These are phyloP conservation scores for Conticribra guillardii DNA, from an alignment of 108 stramenopile genomes.

Conservation along the genomic window DNA sequence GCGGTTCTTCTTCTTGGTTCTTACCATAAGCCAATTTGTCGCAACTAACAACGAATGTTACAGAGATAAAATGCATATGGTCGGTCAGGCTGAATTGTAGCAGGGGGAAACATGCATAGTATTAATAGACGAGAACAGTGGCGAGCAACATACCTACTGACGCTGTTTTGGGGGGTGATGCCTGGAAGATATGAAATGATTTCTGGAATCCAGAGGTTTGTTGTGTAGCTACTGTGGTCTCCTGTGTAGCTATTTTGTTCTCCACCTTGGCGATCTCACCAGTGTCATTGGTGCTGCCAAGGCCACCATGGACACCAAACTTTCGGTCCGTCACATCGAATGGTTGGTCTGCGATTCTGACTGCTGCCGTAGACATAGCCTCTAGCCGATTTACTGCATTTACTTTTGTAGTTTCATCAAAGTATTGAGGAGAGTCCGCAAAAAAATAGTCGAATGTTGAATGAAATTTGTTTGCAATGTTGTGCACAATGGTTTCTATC, in stretches of 20 bases:
- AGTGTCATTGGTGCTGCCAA: background rate
- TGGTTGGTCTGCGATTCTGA: conserved; percentile 12
- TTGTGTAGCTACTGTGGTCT: background rate
- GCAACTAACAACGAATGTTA: conserved; percentile 1
- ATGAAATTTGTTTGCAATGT: conserved; percentile 29
- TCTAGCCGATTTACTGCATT: conserved; percentile 21
- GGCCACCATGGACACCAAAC: conserved; percentile 31
- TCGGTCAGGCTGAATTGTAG: background rate
- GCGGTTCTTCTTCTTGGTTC: no score
- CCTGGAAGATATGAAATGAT: conserved; percentile 42
- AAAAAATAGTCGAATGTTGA: conserved; percentile 28
- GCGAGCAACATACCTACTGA: background rate
- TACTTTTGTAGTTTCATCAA: conserved; percentile 5
- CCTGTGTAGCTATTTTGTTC: background rate
- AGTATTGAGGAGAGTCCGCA: conserved; percentile 8
- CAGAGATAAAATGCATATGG: background rate
- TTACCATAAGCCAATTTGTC: conserved; percentile 36
- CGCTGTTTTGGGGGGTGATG: conserved; percentile 29
- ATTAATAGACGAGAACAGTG: background rate
- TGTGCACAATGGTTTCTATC: conserved; percentile 18
- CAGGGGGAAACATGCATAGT: no score
- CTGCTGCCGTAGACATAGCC: conserved; percentile 19
- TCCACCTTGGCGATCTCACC: background rate
- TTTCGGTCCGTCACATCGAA: conserved; percentile 19
- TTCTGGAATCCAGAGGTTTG: conserved; percentile 8